phyloP scores from a whole-genome alignment of 116 monocot genomes.

The Posidonia oceanica region DNA sequence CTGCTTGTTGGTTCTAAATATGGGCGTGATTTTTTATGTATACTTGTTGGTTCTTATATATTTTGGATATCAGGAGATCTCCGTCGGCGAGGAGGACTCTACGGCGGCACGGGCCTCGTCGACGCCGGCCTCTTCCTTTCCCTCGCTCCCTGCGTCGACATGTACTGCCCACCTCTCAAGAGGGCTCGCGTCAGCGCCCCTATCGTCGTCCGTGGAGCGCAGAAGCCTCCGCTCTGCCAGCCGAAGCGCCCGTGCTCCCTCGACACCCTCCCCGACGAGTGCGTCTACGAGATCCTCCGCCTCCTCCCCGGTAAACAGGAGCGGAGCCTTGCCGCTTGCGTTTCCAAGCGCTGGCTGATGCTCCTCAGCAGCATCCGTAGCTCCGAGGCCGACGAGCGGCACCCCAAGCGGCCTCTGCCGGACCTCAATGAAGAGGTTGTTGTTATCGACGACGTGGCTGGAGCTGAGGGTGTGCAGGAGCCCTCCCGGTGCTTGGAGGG shows the following conservation, averaged over 20 bases:
- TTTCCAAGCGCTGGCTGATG: too few species aligned
- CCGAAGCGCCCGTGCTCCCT: conserved; percentile 10
- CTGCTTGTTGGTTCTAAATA: too few species aligned
- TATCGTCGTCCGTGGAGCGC: conserved; percentile 6
- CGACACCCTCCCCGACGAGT: conserved; percentile 5
- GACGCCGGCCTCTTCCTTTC: conserved; percentile 21
- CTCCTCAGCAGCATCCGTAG: too few species aligned
- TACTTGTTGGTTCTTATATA: too few species aligned
- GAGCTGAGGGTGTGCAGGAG: neutral
- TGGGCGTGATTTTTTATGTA: too few species aligned
- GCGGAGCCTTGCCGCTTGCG: too few species aligned
- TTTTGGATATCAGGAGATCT: too few species aligned
- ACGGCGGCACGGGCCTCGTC: conserved; percentile 5
- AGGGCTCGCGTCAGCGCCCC: conserved; percentile 37
- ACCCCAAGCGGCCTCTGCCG: neutral
- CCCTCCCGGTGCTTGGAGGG: conserved; percentile 29
- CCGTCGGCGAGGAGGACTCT: neutral
- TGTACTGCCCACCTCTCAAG: conserved; percentile 42
- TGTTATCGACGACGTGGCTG: conserved; percentile 1
- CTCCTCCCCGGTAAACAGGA: too few species aligned
- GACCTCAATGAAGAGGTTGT: conserved; percentile 12
- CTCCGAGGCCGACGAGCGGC: too few species aligned
- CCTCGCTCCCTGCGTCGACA: conserved; percentile 5
- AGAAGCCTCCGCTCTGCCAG: too few species aligned
- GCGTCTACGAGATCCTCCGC: too few species aligned